Percentiles rank a stretch among this genome's conserved stretches.
Conservation (phyloP, 352 stramenopile genomes). For the Pythium phragmitis region DNA sequence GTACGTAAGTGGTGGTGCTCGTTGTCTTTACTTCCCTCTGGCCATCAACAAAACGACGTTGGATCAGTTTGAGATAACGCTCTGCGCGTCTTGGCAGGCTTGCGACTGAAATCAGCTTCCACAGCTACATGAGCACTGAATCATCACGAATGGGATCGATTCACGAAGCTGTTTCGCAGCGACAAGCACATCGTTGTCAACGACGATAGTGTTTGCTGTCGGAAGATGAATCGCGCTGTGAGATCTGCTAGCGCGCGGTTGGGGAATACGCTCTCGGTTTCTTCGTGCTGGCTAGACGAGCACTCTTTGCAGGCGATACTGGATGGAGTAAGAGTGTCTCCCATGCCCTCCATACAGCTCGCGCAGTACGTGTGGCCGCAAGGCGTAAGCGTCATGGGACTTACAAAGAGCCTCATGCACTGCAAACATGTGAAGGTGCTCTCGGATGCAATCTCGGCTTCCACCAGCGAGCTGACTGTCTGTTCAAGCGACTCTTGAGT, state of each 20-base stretch:
- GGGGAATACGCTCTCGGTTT: constrained; percentile 56
- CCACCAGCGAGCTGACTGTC: constrained; percentile 62
- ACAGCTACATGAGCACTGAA: background rate
- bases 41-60: too few species aligned
- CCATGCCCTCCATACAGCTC: constrained; percentile 45
- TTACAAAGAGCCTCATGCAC: constrained; percentile 63
- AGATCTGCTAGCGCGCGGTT: constrained; percentile 72
- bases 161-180: constrained; percentile 57
- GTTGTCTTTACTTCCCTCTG: too few species aligned
- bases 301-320: constrained; percentile 66
- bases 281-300: constrained; percentile 12
- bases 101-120: too few species aligned
- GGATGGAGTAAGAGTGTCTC: constrained; percentile 34
- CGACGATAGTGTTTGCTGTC: constrained; percentile 62
- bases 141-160: constrained; percentile 25
- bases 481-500: constrained; percentile 69
- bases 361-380: constrained; percentile 77
- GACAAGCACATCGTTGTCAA: constrained; percentile 73
- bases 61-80: background rate
- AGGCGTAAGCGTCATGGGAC: constrained; percentile 63
- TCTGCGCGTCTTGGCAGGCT: background rate
- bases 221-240: constrained; percentile 71
- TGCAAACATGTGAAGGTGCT: constrained; percentile 75
- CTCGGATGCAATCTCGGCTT: constrained; percentile 69
- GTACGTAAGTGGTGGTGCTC: too few species aligned